Base-by-base conservation (phyloP, 2,329 filamentous ascomycete genomes). In the Tolypocladium pustulatum region DNA sequence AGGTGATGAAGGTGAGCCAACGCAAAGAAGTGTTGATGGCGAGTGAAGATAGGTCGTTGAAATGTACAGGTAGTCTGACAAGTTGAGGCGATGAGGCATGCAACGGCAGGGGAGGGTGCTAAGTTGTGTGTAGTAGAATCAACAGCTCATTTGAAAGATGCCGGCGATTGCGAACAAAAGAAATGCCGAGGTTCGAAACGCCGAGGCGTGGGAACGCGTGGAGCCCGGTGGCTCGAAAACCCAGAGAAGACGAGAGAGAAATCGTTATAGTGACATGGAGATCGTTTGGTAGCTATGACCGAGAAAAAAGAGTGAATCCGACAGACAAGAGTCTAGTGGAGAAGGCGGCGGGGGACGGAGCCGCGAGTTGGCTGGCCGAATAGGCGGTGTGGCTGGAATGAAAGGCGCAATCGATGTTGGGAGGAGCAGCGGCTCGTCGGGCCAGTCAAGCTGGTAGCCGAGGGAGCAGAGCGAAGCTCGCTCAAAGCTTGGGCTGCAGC, bases 221-320 rank as follows among this genome's bases (percentile, higher is more conserved):
- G 68, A 70, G 67, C 67, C 65, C 59, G 63, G 62, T 54, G 68
- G 69, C 67, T 68, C 64, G 61, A 61, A 63, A 66, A 66, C 62
- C 60, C 66, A 65, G 61, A 68, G 66, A 63, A 64, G 65, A 72
- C 69, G 64, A 66, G 65, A 67, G 62, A 65, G 67, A 58, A 68
- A 68, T 73, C 75, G 75, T 77, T 77, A 77, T 72, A 64, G 70
- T 68, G 69, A 76, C 75, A 77, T 77, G 68, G 69, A 70, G 65
- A 66, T 70, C 68, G 69, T 70, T 62, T 66, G 61, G 62, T 61
- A 61, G 56, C 40, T 64, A 63, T 60, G 46, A 54, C 25, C 34
- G 54, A 20, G 41, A 51, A 27, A 55, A 67, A 70, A 65, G 66
- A 67, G 65, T 66, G 69, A 66, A 64, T 67, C 64, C 62, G 61